Base-by-base conservation (phyloP, 306 rosid genomes). In the Fragaria nilgerrensis region DNA sequence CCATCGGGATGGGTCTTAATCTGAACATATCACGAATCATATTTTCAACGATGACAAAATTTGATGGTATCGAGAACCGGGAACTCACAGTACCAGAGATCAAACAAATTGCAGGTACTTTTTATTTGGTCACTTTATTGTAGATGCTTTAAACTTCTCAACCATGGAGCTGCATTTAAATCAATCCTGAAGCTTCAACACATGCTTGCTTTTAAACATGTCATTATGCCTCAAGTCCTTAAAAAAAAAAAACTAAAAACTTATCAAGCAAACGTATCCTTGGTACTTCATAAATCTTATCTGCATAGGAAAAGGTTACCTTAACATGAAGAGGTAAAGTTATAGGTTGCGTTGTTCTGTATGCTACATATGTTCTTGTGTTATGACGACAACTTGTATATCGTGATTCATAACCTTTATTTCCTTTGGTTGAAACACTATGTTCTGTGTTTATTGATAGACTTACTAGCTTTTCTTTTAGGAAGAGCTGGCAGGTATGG, bases 401-500 rank as follows among this genome's bases (percentile, higher is more conserved):
- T 36, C 9, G 23, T 15, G 19, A 22, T 7, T 34, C 49, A 44
- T 23, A 74, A 74, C 41, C 27, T 41, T 58, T 58, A 41, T 41
- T 58, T 62, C 64, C 39, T 43, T 63, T 74, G 77, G 70, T 58
- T 58, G 68, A 74, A 73, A 39, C 8, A 47, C 47, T 25, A 7
- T 22, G 67, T 56, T 43, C 25, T 36, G 41, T 63, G 16, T 76
- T 74, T 56, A 17, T 79, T 74, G 72, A 75, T 32, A 74, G 67
- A 48, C 83, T 82, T 67, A 29, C 41, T 84, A 70, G 82, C 77
- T 88, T 80, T 86, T 34, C 68, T 74, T 82, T 75, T 82, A 95
- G 98, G 98, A 80, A 88, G 97, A 92, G 98, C 97, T 70, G 97
- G 98, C 78, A 89, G 98, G 86, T 92, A 88, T 74, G 97, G 92